Percentiles rank a stretch among this genome's conserved stretches.
Evolutionary conservation across 345 rosid genomes (phyloP).

Genomic region (Rhizophora mangle): DNA sequence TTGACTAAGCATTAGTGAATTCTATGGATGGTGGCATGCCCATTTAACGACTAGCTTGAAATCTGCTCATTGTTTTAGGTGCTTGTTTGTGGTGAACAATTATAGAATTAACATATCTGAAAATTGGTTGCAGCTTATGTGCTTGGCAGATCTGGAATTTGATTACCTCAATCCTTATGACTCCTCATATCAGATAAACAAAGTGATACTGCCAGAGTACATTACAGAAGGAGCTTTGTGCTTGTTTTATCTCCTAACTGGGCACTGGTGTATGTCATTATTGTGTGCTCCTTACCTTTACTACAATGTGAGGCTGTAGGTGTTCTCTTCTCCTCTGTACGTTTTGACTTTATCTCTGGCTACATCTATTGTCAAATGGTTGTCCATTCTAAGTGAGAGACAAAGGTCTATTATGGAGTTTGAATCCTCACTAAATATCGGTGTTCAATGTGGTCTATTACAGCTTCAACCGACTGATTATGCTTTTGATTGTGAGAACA

Average conservation of each 20-base stretch:
- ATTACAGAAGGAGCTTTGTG: conserved; percentile 33
- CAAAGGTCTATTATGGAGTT: not conserved
- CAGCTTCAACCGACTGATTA: not conserved
- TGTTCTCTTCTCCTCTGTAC: conserved; percentile 9
- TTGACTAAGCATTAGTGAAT: too few relatives aligned
- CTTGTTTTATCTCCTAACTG: conserved; percentile 38
- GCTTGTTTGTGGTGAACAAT: conserved; percentile 1
- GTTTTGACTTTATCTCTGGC: not conserved
- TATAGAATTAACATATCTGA: not conserved
- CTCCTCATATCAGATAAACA: conserved; percentile 36
- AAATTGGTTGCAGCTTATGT: conserved; percentile 37
- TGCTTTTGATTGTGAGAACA: not conserved
- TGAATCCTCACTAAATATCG: not conserved
- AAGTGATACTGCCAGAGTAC: conserved; percentile 38
- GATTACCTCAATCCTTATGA: conserved; percentile 45
- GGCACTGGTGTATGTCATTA: conserved; percentile 42
- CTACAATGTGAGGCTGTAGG: conserved; percentile 40
- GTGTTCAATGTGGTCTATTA: not conserved
- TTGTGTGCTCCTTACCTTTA: conserved; percentile 36
- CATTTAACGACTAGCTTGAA: not conserved
- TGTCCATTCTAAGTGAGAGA: not conserved
- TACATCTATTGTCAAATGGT: not conserved
- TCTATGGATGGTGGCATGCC: not conserved
- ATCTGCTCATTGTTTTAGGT: not conserved
- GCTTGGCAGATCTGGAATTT: conserved; percentile 43